A percentile compares a stretch with the other conserved stretches of the same genome.
These are phyloP conservation scores for Excoecaria cochinchinensis DNA, from an alignment of 345 rosid genomes.

Conservation along the genomic window DNA sequence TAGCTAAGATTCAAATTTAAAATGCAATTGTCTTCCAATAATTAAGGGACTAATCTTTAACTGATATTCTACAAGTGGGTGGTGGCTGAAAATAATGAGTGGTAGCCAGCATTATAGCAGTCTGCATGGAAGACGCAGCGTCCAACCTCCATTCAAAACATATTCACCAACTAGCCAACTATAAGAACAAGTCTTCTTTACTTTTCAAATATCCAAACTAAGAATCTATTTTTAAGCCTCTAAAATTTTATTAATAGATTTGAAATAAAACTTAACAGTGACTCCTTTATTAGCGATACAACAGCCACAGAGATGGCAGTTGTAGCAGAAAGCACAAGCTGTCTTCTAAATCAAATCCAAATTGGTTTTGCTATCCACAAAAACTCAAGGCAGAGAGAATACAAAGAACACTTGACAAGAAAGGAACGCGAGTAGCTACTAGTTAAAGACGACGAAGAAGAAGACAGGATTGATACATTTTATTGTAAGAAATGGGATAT, in stretches of 20 bases:
- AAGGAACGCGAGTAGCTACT: background rate
- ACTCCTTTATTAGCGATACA: background rate
- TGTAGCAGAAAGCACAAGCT: constrained; percentile 11
- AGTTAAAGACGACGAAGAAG: constrained; percentile 4
- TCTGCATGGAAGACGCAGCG: background rate
- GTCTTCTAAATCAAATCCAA: background rate
- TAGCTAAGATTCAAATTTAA: background rate
- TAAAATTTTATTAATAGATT: background rate
- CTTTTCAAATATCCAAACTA: background rate
- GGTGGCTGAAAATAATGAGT: background rate
- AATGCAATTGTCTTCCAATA: background rate
- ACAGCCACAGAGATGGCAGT: constrained; percentile 18
- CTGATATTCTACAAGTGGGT: background rate
- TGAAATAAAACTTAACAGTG: background rate
- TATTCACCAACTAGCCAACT: constrained; percentile 40
- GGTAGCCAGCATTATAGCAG: too few species aligned
- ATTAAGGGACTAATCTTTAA: background rate
- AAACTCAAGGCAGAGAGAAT: background rate
- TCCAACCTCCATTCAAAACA: constrained; percentile 40
- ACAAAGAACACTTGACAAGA: constrained; percentile 9
- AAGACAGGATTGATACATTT: background rate
- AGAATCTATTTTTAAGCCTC: background rate
- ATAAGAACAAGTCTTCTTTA: constrained; percentile 11
- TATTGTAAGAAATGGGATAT: constrained; percentile 36
- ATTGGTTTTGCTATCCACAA: constrained; percentile 9